phyloP scores from a whole-genome alignment of 202 grass and related monocot species.

The Eragrostis tef region DNA sequence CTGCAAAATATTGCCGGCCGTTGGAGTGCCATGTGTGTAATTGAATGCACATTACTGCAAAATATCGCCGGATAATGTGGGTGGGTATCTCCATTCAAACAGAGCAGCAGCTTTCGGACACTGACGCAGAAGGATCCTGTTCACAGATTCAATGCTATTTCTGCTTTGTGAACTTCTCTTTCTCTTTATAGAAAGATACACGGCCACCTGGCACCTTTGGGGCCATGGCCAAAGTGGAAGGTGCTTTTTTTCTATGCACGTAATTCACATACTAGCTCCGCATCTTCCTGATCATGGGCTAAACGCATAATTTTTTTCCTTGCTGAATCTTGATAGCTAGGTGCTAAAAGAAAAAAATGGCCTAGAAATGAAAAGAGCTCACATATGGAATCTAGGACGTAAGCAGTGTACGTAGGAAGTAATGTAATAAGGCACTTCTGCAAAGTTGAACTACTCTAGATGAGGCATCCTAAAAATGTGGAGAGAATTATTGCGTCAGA shows the following conservation, averaged over 20 bases:
- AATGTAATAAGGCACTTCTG: conserved; percentile 24
- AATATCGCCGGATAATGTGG: not conserved
- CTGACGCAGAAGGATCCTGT: conserved; percentile 15
- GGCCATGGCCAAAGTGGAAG: conserved; percentile 26
- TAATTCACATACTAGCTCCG: conserved; percentile 5
- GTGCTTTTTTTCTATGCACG: not conserved
- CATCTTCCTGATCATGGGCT: not conserved
- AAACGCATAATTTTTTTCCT: not conserved
- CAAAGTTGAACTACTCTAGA: not conserved
- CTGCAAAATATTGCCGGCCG: not conserved
- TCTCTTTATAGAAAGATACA: conserved; percentile 50
- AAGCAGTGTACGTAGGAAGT: not conserved
- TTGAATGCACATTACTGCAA: not conserved
- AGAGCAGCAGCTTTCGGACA: not conserved
- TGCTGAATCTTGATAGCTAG: not conserved
- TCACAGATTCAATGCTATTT: conserved; percentile 7
- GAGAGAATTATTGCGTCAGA: not conserved
- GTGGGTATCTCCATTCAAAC: not conserved
- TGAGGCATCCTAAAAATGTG: not conserved
- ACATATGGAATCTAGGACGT: not conserved
- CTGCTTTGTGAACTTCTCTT: conserved; percentile 34
- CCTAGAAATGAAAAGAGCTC: not conserved
- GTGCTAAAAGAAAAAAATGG: not conserved
- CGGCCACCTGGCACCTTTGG: conserved; percentile 41
- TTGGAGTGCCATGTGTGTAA: not conserved